phyloP scores from a whole-genome alignment of 225 moss, liverwort and hornwort species.

The Polytrichum formosum region DNA sequence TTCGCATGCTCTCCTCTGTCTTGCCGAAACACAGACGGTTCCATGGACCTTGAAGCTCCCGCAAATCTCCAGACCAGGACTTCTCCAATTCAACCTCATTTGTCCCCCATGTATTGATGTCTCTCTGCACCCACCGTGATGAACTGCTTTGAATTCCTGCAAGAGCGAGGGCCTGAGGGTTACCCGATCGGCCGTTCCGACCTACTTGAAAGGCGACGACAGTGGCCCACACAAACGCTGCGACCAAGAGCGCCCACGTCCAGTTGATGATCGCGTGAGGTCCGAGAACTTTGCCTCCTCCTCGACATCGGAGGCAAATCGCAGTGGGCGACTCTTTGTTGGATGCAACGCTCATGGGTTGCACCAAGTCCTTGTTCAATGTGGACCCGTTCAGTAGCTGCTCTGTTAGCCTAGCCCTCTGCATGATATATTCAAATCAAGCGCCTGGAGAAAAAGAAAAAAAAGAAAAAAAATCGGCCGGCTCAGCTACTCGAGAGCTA shows the following conservation, averaged over 20 bases:
- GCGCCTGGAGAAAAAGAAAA: no score
- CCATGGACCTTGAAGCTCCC: slow-evolving; percentile 65
- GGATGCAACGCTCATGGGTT: neutral
- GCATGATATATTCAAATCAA: neutral
- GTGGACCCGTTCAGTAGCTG: neutral
- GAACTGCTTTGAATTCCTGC: neutral
- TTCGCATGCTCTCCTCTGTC: slow-evolving; percentile 22
- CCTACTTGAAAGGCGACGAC: neutral
- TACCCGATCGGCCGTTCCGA: neutral
- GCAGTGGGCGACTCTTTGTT: neutral
- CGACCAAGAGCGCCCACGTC: neutral
- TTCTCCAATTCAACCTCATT: neutral
- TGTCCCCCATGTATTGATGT: neutral
- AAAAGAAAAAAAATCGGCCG: no score
- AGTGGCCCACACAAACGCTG: neutral
- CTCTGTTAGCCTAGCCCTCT: neutral
- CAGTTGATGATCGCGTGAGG: neutral
- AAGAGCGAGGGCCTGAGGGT: neutral
- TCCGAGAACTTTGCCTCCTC: neutral
- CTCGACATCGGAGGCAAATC: no score
- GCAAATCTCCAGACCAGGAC: slow-evolving; percentile 52
- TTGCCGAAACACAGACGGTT: slow-evolving; percentile 65
- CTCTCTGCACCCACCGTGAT: neutral
- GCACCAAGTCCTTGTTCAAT: neutral
- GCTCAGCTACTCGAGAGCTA: no score